Evolutionary conservation across 2,329 filamentous ascomycete genomes (phyloP).

Genomic region (Gremmenia infestans): DNA sequence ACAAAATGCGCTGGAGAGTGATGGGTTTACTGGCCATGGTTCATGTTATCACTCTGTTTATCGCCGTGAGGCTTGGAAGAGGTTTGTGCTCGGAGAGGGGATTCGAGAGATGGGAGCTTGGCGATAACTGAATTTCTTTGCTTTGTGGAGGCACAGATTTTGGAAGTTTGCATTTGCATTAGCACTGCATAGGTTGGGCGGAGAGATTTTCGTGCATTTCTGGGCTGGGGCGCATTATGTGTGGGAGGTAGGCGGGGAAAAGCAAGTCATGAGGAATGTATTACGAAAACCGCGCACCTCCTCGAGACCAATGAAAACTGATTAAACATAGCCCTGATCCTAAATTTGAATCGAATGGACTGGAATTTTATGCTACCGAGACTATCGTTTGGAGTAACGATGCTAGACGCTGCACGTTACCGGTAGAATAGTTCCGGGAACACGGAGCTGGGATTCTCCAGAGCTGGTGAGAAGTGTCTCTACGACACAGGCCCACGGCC

Average conservation of each 20-base stretch:
- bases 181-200: not conserved
- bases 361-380: not conserved
- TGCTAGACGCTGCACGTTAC: conserved; percentile 5
- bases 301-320: not conserved
- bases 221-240: not conserved
- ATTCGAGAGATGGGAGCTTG: conserved; percentile 1
- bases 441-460: not conserved
- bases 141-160: not conserved
- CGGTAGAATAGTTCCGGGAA: conserved; percentile 1
- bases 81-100: conserved; percentile 14
- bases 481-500: too few species aligned
- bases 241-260: too few species aligned
- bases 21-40: conserved; percentile 39
- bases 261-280: not conserved
- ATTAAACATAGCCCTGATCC: too few species aligned
- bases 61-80: conserved; percentile 33
- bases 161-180: not conserved
- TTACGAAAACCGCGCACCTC: not conserved
- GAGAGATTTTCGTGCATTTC: not conserved
- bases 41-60: conserved; percentile 41
- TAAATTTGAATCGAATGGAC: too few species aligned
- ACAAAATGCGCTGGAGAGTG: conserved; percentile 32
- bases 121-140: not conserved
- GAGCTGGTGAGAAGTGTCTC: too few species aligned
- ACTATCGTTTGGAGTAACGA: conserved; percentile 3